Base-by-base conservation (phyloP, 805 yeast genomes). In the Clavispora santaluciae region DNA sequence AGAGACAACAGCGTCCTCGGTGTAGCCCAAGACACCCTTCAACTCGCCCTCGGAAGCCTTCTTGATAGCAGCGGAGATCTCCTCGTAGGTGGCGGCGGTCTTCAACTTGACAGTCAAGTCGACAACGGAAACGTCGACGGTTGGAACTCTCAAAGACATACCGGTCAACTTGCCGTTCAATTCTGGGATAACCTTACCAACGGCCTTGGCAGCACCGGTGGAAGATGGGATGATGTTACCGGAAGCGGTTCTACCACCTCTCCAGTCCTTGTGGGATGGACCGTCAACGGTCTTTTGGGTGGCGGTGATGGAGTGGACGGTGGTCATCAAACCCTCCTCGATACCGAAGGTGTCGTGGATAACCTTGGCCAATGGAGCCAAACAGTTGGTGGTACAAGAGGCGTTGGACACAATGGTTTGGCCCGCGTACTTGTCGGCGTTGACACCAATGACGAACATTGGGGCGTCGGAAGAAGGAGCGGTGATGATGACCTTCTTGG, bases 151-250 rank as follows among this genome's bases (percentile, higher is more conserved):
- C 73, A 88, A 75, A 49, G 95, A 81, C 81, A 87, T 76, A 77
- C 96, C 96, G 54, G 96, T 88, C 69, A 88, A 83, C 76, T 86
- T 87, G 63, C 96, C 96, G 73, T 83, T 82, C 61, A 88, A 79
- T 60, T 76, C 83, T 54, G 96, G 96, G 60, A 88, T 83, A 59
- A 88, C 95, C 80, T 86, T 86, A 69, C 95, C 95, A 59, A 88
- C 96, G 54, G 95, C 95, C 83, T 88, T 88, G 63, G 96, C 96
- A 60, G 96, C 96, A 81, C 96, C 96, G 51, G 96, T 88, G 50
- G 95, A 85, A 30, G 95, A 86, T 63, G 96, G 96, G 57, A 88
- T 88, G 69, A 88, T 86, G 84, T 88, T 88, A 65, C 90, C 95
- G 49, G 91, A 83, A 65, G 95, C 95, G 58, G 95, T 84, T 77